Evolutionary conservation across 2,329 filamentous ascomycete genomes (phyloP).

Genomic region (Orbilia quercus): DNA sequence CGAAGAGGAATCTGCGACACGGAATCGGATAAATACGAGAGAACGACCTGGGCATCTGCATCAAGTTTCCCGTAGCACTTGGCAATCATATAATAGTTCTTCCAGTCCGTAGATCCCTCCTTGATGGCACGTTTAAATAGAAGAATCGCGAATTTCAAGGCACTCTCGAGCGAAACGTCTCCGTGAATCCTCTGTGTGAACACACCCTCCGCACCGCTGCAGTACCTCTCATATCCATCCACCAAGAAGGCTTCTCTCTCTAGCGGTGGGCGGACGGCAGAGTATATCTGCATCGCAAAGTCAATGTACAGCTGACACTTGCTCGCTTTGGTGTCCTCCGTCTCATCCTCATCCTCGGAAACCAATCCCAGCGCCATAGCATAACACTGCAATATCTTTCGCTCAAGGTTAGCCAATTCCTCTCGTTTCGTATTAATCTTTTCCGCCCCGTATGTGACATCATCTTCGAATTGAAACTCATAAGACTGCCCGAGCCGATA

Average conservation of each 20-base stretch:
- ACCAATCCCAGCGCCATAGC: constrained; percentile 75
- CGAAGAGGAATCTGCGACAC: constrained; percentile 72
- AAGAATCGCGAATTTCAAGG: constrained; percentile 73
- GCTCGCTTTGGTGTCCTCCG: constrained; percentile 68
- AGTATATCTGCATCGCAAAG: constrained; percentile 76
- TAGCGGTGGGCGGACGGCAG: constrained; percentile 75
- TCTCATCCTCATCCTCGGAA: constrained; percentile 69
- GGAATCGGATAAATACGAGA: constrained; percentile 70
- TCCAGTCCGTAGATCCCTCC: constrained; percentile 73
- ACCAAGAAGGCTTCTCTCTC: constrained; percentile 74
- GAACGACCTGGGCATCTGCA: constrained; percentile 65
- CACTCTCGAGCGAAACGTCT: constrained; percentile 70
- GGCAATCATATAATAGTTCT: constrained; percentile 75
- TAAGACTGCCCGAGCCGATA: constrained; percentile 64
- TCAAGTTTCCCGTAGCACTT: constrained; percentile 81
- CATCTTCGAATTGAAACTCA: constrained; percentile 64
- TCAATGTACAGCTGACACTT: constrained; percentile 75
- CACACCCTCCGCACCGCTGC: constrained; percentile 69
- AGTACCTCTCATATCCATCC: constrained; percentile 72
- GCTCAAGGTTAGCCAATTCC: constrained; percentile 62
- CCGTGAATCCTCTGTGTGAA: constrained; percentile 71
- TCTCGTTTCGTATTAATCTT: constrained; percentile 63
- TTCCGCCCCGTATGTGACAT: constrained; percentile 64
- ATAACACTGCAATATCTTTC: constrained; percentile 65
- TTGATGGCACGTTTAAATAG: constrained; percentile 72